Conservation (phyloP, 139 green algal species). For the Pycnococcus provasolii region DNA sequence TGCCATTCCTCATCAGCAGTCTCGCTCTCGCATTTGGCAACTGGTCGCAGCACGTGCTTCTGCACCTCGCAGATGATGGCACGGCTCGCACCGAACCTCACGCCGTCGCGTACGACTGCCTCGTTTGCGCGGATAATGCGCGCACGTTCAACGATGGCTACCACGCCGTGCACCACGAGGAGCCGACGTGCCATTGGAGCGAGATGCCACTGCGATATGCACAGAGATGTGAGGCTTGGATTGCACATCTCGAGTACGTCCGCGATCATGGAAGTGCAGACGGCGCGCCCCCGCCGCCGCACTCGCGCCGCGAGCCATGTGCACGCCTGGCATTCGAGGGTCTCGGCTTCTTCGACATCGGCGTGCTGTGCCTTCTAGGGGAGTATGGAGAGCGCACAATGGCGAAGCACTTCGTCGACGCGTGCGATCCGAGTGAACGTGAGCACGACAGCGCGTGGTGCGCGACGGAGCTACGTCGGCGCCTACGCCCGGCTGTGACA, state of each 20-base stretch:
- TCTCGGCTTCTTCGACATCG: conserved; percentile 29
- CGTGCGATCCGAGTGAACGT: too few relatives aligned
- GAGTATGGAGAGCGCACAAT: too few relatives aligned
- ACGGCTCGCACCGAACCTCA: conserved; percentile 37
- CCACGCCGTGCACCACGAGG: conserved; percentile 78
- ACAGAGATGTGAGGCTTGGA: too few relatives aligned
- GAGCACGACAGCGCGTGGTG: too few relatives aligned
- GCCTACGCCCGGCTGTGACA: too few relatives aligned
- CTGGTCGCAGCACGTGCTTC: conserved; percentile 82
- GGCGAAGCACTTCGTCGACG: too few relatives aligned
- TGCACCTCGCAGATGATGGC: conserved; percentile 39
- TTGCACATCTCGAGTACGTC: too few relatives aligned
- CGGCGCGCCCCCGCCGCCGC: neutral
- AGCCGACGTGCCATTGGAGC: conserved; percentile 69
- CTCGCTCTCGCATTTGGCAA: conserved; percentile 84
- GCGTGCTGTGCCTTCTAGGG: conserved; percentile 2
- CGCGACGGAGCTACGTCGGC: too few relatives aligned
- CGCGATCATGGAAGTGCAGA: too few relatives aligned
- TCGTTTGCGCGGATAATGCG: conserved; percentile 58
- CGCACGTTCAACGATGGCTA: conserved; percentile 84
- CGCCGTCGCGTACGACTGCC: conserved; percentile 66
- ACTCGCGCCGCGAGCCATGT: neutral
- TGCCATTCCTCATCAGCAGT: conserved; percentile 58
- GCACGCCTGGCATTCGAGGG: conserved; percentile 2
- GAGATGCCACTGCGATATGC: conserved; percentile 44